Percentiles rank a stretch among this genome's conserved stretches.
Evolutionary conservation across 179 eudicot genomes (phyloP).

Genomic region (Sideroxylon spinosum): DNA sequence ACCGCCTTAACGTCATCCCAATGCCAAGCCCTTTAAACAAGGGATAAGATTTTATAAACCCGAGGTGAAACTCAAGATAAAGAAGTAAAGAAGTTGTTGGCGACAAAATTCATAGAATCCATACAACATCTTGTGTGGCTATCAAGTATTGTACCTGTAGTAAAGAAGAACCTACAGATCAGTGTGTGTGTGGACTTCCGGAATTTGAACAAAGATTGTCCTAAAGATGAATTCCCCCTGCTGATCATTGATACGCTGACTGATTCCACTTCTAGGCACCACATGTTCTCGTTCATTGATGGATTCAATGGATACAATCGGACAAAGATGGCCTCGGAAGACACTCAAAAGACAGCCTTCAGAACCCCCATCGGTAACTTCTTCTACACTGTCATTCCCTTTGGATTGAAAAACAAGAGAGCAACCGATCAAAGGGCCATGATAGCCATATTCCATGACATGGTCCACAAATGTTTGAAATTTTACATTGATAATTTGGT

Average conservation of each 20-base stretch:
- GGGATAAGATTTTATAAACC: no score
- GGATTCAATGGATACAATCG: background rate
- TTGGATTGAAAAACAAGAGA: background rate
- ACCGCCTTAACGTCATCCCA: no score
- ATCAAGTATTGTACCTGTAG: no score
- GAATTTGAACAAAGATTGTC: background rate
- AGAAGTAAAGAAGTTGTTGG: no score
- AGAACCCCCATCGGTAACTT: background rate
- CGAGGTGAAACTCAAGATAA: no score
- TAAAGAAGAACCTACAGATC: background rate
- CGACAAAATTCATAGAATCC: no score
- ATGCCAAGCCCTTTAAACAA: no score
- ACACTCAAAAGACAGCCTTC: background rate
- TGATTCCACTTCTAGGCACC: background rate
- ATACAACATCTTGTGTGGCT: no score
- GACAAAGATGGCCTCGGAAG: background rate
- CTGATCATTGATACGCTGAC: background rate
- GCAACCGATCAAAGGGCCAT: background rate
- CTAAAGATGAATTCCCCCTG: background rate
- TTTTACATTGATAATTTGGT: background rate
- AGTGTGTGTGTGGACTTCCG: background rate
- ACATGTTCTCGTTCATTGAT: background rate
- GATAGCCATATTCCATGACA: background rate
- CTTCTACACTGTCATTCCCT: background rate
- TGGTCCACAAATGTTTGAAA: background rate